A percentile compares a stretch with the other conserved stretches of the same genome.
phyloP scores from a whole-genome alignment of 352 stramenopile species.

The Pythium dissimile region DNA sequence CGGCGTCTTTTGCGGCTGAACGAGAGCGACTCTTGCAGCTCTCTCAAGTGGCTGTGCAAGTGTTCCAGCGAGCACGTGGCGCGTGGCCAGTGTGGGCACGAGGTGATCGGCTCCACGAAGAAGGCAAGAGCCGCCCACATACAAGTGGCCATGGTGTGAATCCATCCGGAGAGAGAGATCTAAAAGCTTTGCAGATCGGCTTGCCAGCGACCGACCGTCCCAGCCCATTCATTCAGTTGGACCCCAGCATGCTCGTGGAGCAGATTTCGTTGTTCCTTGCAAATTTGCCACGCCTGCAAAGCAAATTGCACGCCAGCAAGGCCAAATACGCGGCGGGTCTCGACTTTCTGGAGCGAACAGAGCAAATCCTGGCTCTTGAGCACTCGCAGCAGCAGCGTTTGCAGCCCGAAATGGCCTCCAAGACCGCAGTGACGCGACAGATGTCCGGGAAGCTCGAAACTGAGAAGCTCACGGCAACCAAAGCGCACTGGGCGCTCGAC shows the following conservation, averaged over 20 bases:
- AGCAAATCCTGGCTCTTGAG: constrained; percentile 44
- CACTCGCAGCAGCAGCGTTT: constrained; percentile 45
- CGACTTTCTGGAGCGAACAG: constrained; percentile 49
- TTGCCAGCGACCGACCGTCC: not conserved
- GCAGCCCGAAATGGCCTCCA: constrained; percentile 47
- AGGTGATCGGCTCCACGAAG: not conserved
- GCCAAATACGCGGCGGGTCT: constrained; percentile 35
- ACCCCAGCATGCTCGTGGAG: constrained; percentile 51
- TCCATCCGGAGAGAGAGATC: not conserved
- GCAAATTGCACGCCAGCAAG: constrained; percentile 27
- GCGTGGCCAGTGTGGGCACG: not conserved
- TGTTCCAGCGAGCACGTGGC: constrained; percentile 32
- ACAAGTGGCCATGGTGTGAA: constrained; percentile 2
- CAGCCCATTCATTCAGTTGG: constrained; percentile 24
- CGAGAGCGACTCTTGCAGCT: constrained; percentile 33
- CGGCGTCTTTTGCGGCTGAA: constrained; percentile 14
- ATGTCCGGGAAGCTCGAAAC: constrained; percentile 68
- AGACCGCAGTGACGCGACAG: constrained; percentile 34
- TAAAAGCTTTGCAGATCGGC: not conserved
- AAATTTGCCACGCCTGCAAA: constrained; percentile 28
- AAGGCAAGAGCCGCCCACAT: not conserved
- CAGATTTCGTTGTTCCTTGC: constrained; percentile 45
- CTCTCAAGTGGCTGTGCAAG: constrained; percentile 32
- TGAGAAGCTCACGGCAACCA: constrained; percentile 45
- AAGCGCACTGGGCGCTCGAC: constrained; percentile 44